These are phyloP conservation scores for Lathyrus tuberosus DNA, from an alignment of 306 rosid species.

Conservation along the genomic window DNA sequence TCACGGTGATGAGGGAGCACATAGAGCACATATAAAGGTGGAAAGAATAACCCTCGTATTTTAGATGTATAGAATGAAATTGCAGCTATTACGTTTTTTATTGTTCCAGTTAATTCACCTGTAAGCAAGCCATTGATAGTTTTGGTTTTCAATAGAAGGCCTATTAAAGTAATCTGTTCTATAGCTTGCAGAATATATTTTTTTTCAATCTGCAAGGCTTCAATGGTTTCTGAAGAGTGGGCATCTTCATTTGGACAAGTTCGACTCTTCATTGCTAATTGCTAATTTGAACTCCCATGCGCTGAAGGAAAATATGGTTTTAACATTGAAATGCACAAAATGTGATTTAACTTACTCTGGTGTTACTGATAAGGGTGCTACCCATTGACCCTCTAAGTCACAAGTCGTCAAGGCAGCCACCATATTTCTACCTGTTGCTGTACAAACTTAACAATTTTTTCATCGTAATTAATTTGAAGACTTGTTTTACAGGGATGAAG, in stretches of 20 bases:
- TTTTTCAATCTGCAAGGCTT: slow-evolving; percentile 29
- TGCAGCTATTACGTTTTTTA: slow-evolving; percentile 1
- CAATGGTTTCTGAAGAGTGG: slow-evolving; percentile 31
- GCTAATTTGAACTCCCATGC: slow-evolving; percentile 28
- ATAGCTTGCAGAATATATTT: slow-evolving; percentile 29
- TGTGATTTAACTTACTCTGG: slow-evolving; percentile 36
- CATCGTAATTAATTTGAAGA: slow-evolving; percentile 25
- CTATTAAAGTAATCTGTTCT: slow-evolving; percentile 23
- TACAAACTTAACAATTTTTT: slow-evolving; percentile 21
- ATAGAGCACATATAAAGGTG: too few relatives aligned
- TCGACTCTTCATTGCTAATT: background rate
- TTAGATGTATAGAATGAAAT: background rate
- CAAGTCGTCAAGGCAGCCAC: slow-evolving; percentile 33
- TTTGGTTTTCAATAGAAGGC: slow-evolving; percentile 28
- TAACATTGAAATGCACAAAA: slow-evolving; percentile 25
- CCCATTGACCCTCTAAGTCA: slow-evolving; percentile 32
- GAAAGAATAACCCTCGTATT: background rate
- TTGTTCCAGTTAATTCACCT: slow-evolving; percentile 19
- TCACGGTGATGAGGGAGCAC: too few relatives aligned
- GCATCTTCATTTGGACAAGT: slow-evolving; percentile 6
- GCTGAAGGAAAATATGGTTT: slow-evolving; percentile 38
- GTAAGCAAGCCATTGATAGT: slow-evolving; percentile 12
- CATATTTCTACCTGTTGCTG: slow-evolving; percentile 36
- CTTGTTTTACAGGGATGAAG: background rate
- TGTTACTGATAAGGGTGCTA: slow-evolving; percentile 27